phyloP scores from a whole-genome alignment of 2,329 filamentous ascomycete genomes.

The Botrytis cinerea region DNA sequence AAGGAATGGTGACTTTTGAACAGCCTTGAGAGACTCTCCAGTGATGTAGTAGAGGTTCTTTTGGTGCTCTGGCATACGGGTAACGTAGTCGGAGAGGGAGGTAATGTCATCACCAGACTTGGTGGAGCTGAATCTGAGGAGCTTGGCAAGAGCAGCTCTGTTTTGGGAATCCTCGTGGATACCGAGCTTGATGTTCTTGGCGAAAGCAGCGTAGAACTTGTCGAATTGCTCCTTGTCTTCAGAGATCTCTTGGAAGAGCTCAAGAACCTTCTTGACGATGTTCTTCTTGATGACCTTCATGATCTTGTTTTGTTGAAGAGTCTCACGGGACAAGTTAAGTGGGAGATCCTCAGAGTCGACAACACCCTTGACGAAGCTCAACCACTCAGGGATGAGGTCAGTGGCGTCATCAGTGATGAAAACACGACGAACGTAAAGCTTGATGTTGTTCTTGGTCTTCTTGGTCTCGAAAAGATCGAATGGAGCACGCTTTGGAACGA shows the following conservation, averaged over 20 bases:
- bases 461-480: slow-evolving; percentile 99
- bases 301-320: slow-evolving; percentile 99
- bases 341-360: slow-evolving; percentile 99
- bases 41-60: slow-evolving; percentile 99
- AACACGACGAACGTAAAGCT: slow-evolving; percentile 99
- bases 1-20: slow-evolving; percentile 97
- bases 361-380: slow-evolving; percentile 99
- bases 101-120: slow-evolving; percentile 97
- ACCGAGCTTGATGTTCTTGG: slow-evolving; percentile 99
- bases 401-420: slow-evolving; percentile 99
- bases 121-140: slow-evolving; percentile 97
- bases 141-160: slow-evolving; percentile 89
- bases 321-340: slow-evolving; percentile 99
- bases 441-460: slow-evolving; percentile 99
- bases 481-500: slow-evolving; percentile 98
- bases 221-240: slow-evolving; percentile 99
- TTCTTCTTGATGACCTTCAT: slow-evolving; percentile 99
- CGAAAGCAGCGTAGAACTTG: slow-evolving; percentile 99
- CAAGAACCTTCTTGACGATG: slow-evolving; percentile 99
- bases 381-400: slow-evolving; percentile 98
- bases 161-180: slow-evolving; percentile 99
- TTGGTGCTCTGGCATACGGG: slow-evolving; percentile 99
- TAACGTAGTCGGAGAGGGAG: slow-evolving; percentile 95
- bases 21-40: slow-evolving; percentile 98
- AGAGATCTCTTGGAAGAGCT: slow-evolving; percentile 98